Evolutionary conservation across 116 monocot genomes (phyloP).

Genomic region (Trichopus zeylanicus): DNA sequence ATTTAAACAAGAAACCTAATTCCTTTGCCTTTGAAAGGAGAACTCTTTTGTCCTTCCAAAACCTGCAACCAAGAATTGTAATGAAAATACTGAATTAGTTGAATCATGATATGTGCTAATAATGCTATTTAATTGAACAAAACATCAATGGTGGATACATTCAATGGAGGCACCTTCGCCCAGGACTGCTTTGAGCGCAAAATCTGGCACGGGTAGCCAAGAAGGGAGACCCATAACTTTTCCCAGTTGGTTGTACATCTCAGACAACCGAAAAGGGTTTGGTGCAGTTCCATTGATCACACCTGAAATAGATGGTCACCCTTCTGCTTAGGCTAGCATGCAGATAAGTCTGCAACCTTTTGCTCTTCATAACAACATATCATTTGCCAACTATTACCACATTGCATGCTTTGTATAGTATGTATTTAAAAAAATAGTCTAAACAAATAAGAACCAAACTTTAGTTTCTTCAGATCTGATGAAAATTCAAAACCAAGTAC

Average conservation of each 20-base stretch:
- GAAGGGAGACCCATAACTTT: conserved; percentile 71
- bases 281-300: conserved; percentile 87
- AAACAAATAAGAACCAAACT: too few relatives aligned
- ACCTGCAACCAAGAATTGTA: conserved; percentile 42
- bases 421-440: too few relatives aligned
- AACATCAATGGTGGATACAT: neutral
- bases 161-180: conserved; percentile 83
- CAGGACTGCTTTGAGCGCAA: conserved; percentile 68
- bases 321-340: neutral
- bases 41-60: conserved; percentile 83
- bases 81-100: too few relatives aligned
- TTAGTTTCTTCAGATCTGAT: too few relatives aligned
- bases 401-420: too few relatives aligned
- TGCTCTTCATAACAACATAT: too few relatives aligned
- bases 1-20: conserved; percentile 64
- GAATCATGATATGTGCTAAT: too few relatives aligned
- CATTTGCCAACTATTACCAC: too few relatives aligned
- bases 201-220: conserved; percentile 85
- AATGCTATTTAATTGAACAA: neutral
- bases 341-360: neutral
- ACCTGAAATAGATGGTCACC: conserved; percentile 22
- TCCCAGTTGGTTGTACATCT: conserved; percentile 70
- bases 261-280: conserved; percentile 56
- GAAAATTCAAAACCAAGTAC: too few relatives aligned
- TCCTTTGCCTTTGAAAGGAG: conserved; percentile 63